Evolutionary conservation across 2,329 filamentous ascomycete species (phyloP), one percentile per base, ranked within the genome.

Genomic region (Penicillium sp.): DNA sequence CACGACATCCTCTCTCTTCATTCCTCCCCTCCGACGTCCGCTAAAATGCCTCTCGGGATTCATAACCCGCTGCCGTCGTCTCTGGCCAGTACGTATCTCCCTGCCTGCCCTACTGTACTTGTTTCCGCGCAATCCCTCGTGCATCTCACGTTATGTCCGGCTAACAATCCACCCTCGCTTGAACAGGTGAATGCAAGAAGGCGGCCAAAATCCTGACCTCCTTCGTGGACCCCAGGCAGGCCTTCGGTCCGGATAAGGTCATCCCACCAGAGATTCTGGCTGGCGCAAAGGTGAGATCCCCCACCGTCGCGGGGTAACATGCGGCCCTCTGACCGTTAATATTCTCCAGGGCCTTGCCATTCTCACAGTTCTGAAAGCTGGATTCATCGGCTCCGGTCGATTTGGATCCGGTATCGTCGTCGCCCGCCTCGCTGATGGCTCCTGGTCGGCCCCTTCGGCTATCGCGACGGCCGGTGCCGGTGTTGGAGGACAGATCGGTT

Each of bases 241-340:
- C 92, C 18, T 96, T 97, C 72, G 91, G 92, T 5, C 92, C 94
- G 50, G 94, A 97, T 74, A 97, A 97, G 74, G 86, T 99, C 70
- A 99, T 99, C 64, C 94, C 94, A 44, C 92, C 92, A 7, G 83
- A 87, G 46, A 82, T 99, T 63, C 85, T 99, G 64, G 88, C 88
- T 59, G 90, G 90, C 72, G 94, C 94, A 66, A 96, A 99, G 84
- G 88, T 90, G 75, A 53, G 60, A 42, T n/a, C 38, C 11, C n/a
- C 30, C 18, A 44, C 30, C 18, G 18, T 44, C 22, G 49, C 44
- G 41, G 46, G 45, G 43, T 54, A 51, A 25, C 20, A n/a, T 8
- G 24, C 20, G 30, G 38, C 24, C 43, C 36, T 50, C 59, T 58
- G 28, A 59, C 38, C 4, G 22, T 51, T 39, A 16, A 40, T 46